Evolutionary conservation across 768 basidiomycete species (phyloP), one percentile per base, ranked within the genome.

Genomic region (Gymnopilus junonius): DNA sequence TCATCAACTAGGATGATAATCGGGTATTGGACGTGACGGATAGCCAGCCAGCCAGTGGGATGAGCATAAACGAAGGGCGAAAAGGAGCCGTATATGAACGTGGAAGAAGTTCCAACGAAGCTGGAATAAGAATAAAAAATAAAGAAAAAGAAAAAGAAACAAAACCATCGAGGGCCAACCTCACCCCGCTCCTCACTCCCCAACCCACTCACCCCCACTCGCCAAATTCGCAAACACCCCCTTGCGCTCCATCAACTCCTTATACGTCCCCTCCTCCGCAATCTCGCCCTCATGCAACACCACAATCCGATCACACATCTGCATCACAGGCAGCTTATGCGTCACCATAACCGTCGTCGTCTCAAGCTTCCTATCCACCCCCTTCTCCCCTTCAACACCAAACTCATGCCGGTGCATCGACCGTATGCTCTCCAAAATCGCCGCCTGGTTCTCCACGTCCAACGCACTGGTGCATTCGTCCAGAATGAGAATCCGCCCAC

Each of bases 381-480:
- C 86, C n/a, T 81, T 74, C 77, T 86, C 87, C 60, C 87, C 87
- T 15, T 20, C 54, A 17, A 3, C 40, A n/a, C 17, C n/a, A 20
- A 4, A n/a, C 4, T 5, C 14, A 51, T 14, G 48, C 7, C 31
- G 48, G 1, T 42, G 40, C 40, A 42, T 4, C 3, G 48, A 51
- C 5, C n/a, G 78, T 54, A 96, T 87, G 8, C 93, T 90, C 58
- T 93, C 88, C 69, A 98, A 76, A 15, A 99, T 90, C 17, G 85
- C 89, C 1, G 84, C 82, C 77, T 95, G 91, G 75, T 97, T 98
- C 69, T 87, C 87, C 1, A 85, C 80, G 73, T 99, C 96, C 62
- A 98, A 77, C 5, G 96, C 94, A 43, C 88, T 90, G n/a, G 97
- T 99, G 72, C 95, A 97, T 73, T 99, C 97, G 73, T 98, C 97